Base-by-base conservation (phyloP, 1,139 yeast species). In the Kurtzmaniella quercitrusa region DNA sequence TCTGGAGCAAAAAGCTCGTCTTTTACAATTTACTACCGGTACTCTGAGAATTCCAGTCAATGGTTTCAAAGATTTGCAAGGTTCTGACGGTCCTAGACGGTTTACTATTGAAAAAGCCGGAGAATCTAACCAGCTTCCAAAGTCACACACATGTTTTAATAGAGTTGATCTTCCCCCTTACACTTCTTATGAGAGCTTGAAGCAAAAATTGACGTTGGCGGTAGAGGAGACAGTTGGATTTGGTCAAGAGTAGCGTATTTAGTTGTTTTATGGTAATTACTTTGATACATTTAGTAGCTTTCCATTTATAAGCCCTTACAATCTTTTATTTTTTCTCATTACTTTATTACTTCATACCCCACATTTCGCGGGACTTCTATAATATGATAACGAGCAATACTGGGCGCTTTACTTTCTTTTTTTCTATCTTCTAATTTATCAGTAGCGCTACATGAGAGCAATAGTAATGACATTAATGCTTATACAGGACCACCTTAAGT, bases 51-150 rank as follows among this genome's bases (percentile, higher is more conserved):
- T 94, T 46, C 99, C 99, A 2, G 98, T 93, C 51, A 93, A 93
- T 65, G 99, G 99, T 35, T 93, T 93, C 74, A 93, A 93, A 66
- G 99, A 93, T 67, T 75, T 93, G 55, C 98, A 93, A 68, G 99
- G 98, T 50, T 86, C 96, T 17, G 98, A 93, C 68, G 98, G 98
- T 46, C 98, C 98, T 42, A 86, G 98, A 74, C 80, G 98, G 60
- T 94, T 94, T 63, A 93, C 98, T 6, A 91, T 93, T 63, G 98
- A 94, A 65, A 91, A 89, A 65, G 97, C 98, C 5, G 98, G 98
- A 45, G 98, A 93, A 61, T 62, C 86, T 33, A 84, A 84, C 57
- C 96, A 91, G 68, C 76, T 93, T 56, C 99, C 99, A 39, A 93
- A 93, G 65, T 86, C 96, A 20, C 98, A 94, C 62, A 88, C 96